Conservation (phyloP, 2,329 filamentous ascomycete genomes). For the Botrytis byssoidea region DNA sequence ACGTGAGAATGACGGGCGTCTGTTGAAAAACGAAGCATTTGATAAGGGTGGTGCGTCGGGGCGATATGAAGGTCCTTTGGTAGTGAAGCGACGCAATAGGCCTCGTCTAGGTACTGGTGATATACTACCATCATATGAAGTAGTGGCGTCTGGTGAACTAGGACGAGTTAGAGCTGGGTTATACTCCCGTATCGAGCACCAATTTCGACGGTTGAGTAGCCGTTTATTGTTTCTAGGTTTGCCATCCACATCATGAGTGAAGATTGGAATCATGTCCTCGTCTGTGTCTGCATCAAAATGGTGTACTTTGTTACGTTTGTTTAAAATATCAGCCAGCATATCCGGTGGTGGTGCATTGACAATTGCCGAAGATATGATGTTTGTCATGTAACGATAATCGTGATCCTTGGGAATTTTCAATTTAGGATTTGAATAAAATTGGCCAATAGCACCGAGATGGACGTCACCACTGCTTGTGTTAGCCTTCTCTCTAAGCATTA, state of each 20-base stretch:
- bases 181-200: constrained; percentile 90
- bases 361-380: constrained; percentile 90
- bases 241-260: constrained; percentile 83
- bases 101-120: constrained; percentile 37
- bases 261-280: constrained; percentile 94
- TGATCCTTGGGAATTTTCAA: constrained; percentile 77
- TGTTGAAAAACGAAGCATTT: constrained; percentile 40
- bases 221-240: constrained; percentile 89
- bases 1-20: constrained; percentile 45
- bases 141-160: constrained; percentile 56
- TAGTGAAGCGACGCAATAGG: constrained; percentile 38
- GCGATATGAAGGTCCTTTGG: constrained; percentile 37
- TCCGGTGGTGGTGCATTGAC: constrained; percentile 88
- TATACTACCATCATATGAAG: constrained; percentile 42
- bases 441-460: constrained; percentile 85
- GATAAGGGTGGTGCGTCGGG: constrained; percentile 37
- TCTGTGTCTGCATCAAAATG: constrained; percentile 76
- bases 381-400: constrained; percentile 96
- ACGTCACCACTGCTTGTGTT: constrained; percentile 73
- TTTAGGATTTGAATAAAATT: constrained; percentile 92
- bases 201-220: constrained; percentile 86
- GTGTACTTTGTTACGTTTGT: constrained; percentile 83
- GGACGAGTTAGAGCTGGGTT: constrained; percentile 73
- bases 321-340: constrained; percentile 84
- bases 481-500: constrained; percentile 21